phyloP scores from a whole-genome alignment of 805 yeast genomes.

The Cyberlindnera americana region DNA sequence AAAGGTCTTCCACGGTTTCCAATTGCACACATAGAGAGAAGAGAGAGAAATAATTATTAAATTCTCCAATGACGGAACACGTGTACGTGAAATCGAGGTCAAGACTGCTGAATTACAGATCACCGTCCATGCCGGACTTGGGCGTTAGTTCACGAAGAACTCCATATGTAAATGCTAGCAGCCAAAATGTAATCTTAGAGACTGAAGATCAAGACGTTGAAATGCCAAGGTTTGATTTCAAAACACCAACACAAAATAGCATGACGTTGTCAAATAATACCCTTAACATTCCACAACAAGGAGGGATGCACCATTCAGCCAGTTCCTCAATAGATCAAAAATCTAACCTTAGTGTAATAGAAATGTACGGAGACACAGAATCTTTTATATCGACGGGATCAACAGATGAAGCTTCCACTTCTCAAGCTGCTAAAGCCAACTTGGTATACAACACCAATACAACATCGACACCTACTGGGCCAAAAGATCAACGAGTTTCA shows the following conservation, averaged over 20 bases:
- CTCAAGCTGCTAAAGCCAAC: not conserved
- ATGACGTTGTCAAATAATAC: not conserved
- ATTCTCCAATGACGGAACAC: constrained; percentile 1
- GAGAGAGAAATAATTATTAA: too few species aligned
- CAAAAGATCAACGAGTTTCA: not conserved
- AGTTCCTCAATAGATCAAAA: constrained; percentile 19
- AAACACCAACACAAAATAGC: not conserved
- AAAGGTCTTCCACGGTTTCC: too few species aligned
- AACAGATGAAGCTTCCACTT: not conserved
- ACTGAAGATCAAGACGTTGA: not conserved
- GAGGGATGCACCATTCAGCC: constrained; percentile 2
- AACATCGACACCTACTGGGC: not conserved
- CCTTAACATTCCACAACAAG: constrained; percentile 1
- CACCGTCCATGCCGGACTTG: constrained; percentile 13
- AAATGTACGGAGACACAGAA: constrained; percentile 32
- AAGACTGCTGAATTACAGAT: constrained; percentile 9
- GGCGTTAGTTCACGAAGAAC: constrained; percentile 2
- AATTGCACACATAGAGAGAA: too few species aligned
- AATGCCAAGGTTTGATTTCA: constrained; percentile 3
- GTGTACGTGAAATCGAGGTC: not conserved
- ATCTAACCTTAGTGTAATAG: constrained; percentile 34
- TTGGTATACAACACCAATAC: not conserved
- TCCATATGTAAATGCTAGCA: constrained; percentile 2
- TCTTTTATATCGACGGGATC: constrained; percentile 9
- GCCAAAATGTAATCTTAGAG: not conserved